phyloP scores from a whole-genome alignment of 345 rosid genomes.

The Tarenaya hassleriana region DNA sequence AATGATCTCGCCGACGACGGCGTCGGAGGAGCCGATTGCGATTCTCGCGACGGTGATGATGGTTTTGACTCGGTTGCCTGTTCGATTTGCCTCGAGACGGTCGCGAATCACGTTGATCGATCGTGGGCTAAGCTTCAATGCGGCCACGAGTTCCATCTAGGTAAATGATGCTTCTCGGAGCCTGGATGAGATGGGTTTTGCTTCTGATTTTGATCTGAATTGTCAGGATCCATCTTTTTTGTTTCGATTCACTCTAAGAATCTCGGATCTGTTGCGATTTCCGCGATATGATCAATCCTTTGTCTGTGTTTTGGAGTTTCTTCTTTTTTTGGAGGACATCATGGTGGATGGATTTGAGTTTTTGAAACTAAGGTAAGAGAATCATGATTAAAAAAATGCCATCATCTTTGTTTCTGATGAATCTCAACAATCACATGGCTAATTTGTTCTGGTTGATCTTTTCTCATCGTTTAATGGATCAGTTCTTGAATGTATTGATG shows the following conservation, averaged over 20 bases:
- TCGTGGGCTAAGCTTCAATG: slow-evolving; percentile 98
- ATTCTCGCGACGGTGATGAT: slow-evolving; percentile 37
- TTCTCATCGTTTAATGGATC: no score
- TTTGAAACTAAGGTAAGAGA: no score
- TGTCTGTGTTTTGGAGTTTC: no score
- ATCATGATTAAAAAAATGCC: no score
- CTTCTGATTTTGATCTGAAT: slow-evolving; percentile 17
- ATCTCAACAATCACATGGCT: no score
- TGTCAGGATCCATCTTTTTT: slow-evolving; percentile 14
- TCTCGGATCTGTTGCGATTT: slow-evolving; percentile 6
- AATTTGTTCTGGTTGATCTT: no score
- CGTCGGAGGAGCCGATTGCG: slow-evolving; percentile 44
- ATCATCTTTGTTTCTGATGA: no score
- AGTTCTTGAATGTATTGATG: no score
- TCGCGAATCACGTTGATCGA: slow-evolving; percentile 73
- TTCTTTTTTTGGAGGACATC: no score
- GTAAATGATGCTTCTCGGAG: slow-evolving; percentile 24
- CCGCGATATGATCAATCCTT: no score
- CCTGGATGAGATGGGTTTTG: slow-evolving; percentile 17
- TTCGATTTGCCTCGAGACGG: slow-evolving; percentile 95
- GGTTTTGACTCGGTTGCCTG: slow-evolving; percentile 59
- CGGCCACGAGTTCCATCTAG: slow-evolving; percentile 87
- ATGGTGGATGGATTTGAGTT: no score
- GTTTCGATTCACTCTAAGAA: slow-evolving; percentile 6
- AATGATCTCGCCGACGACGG: slow-evolving; percentile 44